Base-by-base conservation (phyloP, 352 stramenopile species). In the Phytophthora meadii region DNA sequence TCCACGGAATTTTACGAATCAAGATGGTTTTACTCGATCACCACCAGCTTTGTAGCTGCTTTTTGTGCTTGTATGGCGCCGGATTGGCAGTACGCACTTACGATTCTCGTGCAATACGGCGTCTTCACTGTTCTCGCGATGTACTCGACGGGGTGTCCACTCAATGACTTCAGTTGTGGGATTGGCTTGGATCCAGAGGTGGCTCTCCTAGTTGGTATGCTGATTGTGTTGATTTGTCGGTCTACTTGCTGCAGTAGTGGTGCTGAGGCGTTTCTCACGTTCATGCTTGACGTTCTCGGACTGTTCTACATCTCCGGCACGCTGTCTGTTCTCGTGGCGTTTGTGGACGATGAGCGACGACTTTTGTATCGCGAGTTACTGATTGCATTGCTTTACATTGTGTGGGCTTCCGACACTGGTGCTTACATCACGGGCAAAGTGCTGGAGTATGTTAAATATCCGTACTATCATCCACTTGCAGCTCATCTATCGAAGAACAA, bases 401-500 rank as follows among this genome's bases (percentile, higher is more conserved):
- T 87, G 2, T 90, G 82, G 82, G 79, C 76, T 28, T 88, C 83
- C 41, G 96, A 98, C 72, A 94, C 98, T 10, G 93, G 93, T 25
- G 95, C 94, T 5, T 99, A 98, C 66, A 90, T 98, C 52, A 88
- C 86, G 1, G 96, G 96, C 32, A 89, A 97, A 44, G 59, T 77
- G 5, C 90, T 97, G 49, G 92, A 91, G 15, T 77, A 84, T 14
- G 92, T 80, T 15, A 90, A 97, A 19, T 86, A 98, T 30, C 82
- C 83, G 15, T 74, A 79, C 32, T 88, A 98, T 32, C 74, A 87
- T 17, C 75, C 78, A 1, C 81, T 96, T 8, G 95, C 95, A 3
- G 84, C 89, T 5, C 90, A 94, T 58, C 66, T 97, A 7, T 98
- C 90, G 39, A 95, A 94, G 7, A 98, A 98, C 81, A 99, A 99